Conservation (phyloP, 2,329 filamentous ascomycete genomes). For the Arthroderma uncinatum region DNA sequence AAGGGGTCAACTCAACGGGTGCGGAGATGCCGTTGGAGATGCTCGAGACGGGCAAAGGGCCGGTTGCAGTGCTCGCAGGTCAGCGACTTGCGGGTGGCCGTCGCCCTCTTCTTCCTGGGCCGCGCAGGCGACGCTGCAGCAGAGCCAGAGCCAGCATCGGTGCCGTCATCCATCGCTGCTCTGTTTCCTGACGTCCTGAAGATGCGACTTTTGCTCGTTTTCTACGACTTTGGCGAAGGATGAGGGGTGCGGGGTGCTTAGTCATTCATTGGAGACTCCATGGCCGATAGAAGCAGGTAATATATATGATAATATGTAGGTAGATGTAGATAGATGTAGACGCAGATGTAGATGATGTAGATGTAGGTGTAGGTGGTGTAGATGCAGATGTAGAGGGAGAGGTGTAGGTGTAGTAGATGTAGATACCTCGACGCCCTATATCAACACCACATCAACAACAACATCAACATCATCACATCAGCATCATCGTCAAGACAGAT, state of each 20-base stretch:
- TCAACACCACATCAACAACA: too few relatives aligned
- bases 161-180: slow-evolving; percentile 27
- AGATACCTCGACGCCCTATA: too few relatives aligned
- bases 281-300: not conserved
- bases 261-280: too few relatives aligned
- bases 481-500: too few relatives aligned
- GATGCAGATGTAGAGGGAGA: too few relatives aligned
- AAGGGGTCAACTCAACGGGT: slow-evolving; percentile 36
- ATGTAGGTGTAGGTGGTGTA: too few relatives aligned
- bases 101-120: slow-evolving; percentile 30
- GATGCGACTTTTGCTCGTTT: not conserved
- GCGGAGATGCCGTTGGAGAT: slow-evolving; percentile 42
- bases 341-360: not conserved
- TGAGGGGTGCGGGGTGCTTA: too few relatives aligned
- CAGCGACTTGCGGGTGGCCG: slow-evolving; percentile 36
- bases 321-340: not conserved
- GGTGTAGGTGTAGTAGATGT: too few relatives aligned
- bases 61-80: slow-evolving; percentile 40
- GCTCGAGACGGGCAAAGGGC: slow-evolving; percentile 39
- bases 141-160: slow-evolving; percentile 17
- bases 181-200: not conserved
- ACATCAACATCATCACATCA: too few relatives aligned
- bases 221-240: not conserved
- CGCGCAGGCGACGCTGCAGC: slow-evolving; percentile 18
- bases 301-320: not conserved